A percentile compares a stretch with the other conserved stretches of the same genome.
Conservation (phyloP, 257 asterid species). For the Nicotiana benthamiana region DNA sequence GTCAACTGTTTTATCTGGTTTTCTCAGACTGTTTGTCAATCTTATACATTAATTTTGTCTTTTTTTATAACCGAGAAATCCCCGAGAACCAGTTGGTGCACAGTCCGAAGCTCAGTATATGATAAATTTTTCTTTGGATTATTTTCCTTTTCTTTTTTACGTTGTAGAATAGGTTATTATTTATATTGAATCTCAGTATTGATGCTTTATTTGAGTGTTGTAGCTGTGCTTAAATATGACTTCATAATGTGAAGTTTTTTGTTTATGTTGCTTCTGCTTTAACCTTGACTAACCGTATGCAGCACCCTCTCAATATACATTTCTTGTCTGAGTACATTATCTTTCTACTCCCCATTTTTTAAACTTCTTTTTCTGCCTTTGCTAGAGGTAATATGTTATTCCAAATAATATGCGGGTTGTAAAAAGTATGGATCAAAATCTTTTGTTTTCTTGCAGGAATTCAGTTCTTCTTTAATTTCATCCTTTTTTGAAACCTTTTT, state of each 20-base stretch:
- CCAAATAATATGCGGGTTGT: background rate
- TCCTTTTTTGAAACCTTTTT: background rate
- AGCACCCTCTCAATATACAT: background rate
- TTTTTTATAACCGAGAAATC: too few species aligned
- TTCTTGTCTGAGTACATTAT: background rate
- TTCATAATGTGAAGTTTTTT: background rate
- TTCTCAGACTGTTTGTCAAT: background rate
- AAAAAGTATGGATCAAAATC: background rate
- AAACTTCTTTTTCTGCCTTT: background rate
- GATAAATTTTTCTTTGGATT: background rate
- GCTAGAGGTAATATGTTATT: background rate
- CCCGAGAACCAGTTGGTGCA: too few species aligned
- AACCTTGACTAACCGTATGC: background rate
- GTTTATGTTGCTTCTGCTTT: background rate
- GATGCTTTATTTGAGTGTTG: slow-evolving; percentile 1
- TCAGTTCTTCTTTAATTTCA: background rate
- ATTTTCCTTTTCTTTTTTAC: background rate
- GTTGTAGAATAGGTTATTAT: background rate
- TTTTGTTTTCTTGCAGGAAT: background rate
- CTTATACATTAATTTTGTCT: background rate
- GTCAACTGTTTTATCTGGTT: background rate
- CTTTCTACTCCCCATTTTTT: background rate
- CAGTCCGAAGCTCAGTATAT: too few species aligned
- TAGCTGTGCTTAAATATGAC: background rate
- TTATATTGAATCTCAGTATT: background rate